Conservation (phyloP, 1,284 basidiomycete genomes). For the Ustanciosporium gigantosporum region DNA sequence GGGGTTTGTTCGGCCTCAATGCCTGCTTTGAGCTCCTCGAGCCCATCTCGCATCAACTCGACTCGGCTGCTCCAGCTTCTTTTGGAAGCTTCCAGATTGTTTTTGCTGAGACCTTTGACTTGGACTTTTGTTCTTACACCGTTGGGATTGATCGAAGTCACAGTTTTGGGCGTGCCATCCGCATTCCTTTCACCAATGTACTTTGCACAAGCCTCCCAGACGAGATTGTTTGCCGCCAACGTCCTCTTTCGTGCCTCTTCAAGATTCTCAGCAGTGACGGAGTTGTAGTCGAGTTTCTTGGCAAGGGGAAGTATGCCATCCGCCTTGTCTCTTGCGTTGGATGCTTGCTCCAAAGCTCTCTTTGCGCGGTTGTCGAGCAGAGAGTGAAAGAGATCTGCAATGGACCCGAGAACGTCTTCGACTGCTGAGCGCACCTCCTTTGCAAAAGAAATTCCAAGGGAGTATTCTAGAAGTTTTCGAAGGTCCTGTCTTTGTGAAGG, state of each 20-base stretch:
- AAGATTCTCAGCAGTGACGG: conserved; percentile 3
- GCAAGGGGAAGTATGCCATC: conserved; percentile 15
- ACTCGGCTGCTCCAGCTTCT: conserved; percentile 38
- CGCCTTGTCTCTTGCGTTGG: conserved; percentile 26
- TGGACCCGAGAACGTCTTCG: conserved; percentile 33
- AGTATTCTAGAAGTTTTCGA: conserved; percentile 25
- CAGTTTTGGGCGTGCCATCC: conserved; percentile 21
- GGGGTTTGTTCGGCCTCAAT: conserved; percentile 14
- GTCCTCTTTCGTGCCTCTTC: conserved; percentile 26
- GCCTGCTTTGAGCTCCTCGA: conserved; percentile 39
- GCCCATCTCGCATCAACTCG: conserved; percentile 42
- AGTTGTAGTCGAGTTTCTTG: conserved; percentile 21
- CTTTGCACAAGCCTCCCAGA: conserved; percentile 41
- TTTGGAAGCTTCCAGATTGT: conserved; percentile 42
- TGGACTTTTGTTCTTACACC: conserved; percentile 32
- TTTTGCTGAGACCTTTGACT: conserved; percentile 37
- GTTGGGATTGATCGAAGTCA: conserved; percentile 28
- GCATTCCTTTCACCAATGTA: conserved; percentile 26
- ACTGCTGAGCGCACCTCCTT: conserved; percentile 33
- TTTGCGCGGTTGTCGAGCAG: conserved; percentile 43
- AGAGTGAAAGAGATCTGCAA: conserved; percentile 49
- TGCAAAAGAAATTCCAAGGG: conserved; percentile 42
- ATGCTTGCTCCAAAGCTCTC: conserved; percentile 33
- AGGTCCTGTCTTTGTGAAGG: conserved; percentile 21
- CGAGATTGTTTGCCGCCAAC: conserved; percentile 32